Evolutionary conservation across 179 eudicot species (phyloP).

Genomic region (Sideroxylon spinosum): DNA sequence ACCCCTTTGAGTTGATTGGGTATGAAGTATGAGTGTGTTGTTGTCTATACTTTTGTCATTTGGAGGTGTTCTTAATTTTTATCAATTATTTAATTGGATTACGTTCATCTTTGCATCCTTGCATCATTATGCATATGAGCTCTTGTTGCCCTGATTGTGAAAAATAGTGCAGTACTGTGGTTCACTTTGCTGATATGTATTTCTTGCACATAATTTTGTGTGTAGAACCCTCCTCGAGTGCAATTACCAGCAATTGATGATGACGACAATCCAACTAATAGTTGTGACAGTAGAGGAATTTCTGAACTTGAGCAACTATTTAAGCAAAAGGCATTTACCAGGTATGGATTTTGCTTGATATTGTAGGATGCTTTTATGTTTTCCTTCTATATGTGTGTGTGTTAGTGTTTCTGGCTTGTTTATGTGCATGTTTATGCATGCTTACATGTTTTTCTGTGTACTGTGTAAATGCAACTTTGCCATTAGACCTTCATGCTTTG

Average conservation of each 20-base stretch:
- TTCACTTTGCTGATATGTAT: slow-evolving; percentile 7
- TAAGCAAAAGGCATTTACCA: slow-evolving; percentile 74
- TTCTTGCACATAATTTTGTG: slow-evolving; percentile 5
- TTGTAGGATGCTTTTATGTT: background rate
- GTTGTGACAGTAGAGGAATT: slow-evolving; percentile 30
- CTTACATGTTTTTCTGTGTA: background rate
- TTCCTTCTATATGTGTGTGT: no score
- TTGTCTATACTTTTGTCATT: background rate
- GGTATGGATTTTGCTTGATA: slow-evolving; percentile 29
- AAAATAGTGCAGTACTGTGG: background rate
- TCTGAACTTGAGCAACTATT: slow-evolving; percentile 67
- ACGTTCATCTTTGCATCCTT: background rate
- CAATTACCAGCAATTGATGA: slow-evolving; percentile 22
- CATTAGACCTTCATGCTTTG: background rate
- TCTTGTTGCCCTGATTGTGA: background rate
- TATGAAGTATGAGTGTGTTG: no score
- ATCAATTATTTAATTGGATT: background rate
- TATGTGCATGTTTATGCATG: background rate
- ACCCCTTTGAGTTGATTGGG: no score
- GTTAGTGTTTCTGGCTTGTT: background rate
- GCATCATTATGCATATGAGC: background rate
- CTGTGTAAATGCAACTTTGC: background rate
- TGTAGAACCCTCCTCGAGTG: slow-evolving; percentile 31
- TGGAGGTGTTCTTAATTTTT: background rate
- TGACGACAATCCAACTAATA: slow-evolving; percentile 15